Conservation (phyloP, 345 rosid genomes). For the Noccaea bulbosa region DNA sequence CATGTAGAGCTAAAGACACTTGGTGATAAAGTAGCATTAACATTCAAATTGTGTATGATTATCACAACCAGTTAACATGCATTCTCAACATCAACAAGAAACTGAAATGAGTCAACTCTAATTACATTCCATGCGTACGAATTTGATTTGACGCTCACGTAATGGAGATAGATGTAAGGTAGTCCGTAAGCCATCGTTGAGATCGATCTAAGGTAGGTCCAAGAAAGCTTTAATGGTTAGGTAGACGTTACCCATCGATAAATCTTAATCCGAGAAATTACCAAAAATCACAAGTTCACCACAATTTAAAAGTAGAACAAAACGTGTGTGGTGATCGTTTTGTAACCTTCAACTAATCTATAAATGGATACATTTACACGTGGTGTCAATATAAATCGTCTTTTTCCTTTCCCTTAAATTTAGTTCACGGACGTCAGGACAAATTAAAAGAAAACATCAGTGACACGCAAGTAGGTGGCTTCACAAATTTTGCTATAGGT, state of each 20-base stretch:
- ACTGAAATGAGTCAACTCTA: slow-evolving; percentile 8
- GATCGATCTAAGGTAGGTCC: not conserved
- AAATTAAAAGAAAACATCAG: slow-evolving; percentile 22
- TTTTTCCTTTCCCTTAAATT: not conserved
- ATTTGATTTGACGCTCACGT: not conserved
- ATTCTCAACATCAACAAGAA: not conserved
- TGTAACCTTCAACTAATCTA: slow-evolving; percentile 22
- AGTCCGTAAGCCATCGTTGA: not conserved
- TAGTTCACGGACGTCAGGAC: slow-evolving; percentile 27
- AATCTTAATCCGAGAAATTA: slow-evolving; percentile 12
- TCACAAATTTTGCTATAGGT: not conserved
- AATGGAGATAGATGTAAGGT: not conserved
- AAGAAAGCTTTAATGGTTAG: slow-evolving; percentile 23
- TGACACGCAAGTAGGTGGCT: slow-evolving; percentile 44
- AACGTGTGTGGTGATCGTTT: slow-evolving; percentile 5
- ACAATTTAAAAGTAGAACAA: slow-evolving; percentile 13
- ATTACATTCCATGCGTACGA: not conserved
- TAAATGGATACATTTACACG: slow-evolving; percentile 19
- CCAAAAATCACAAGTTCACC: not conserved
- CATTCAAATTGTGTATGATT: too few relatives aligned
- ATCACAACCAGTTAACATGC: too few relatives aligned
- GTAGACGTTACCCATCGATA: slow-evolving; percentile 11
- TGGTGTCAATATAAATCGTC: not conserved
- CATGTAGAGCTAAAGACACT: too few relatives aligned
- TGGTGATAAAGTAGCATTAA: too few relatives aligned